These are phyloP conservation scores for Pharus latifolius DNA, from an alignment of 176 grass and related monocot genomes.

Conservation along the genomic window DNA sequence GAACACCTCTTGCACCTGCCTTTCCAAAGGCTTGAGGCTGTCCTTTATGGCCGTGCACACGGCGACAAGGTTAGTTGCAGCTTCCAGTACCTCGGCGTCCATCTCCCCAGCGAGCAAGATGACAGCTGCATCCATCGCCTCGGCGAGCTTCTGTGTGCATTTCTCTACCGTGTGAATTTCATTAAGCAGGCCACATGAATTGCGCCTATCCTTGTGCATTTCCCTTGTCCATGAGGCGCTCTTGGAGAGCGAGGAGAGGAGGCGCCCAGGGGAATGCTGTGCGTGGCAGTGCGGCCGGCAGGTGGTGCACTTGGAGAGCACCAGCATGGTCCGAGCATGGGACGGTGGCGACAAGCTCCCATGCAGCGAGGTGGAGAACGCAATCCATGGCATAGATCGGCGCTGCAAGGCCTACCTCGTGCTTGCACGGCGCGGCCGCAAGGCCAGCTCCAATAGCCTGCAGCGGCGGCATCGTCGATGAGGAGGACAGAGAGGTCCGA, in stretches of 20 bases:
- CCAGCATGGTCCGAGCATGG: slow-evolving; percentile 69
- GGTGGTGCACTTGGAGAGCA: slow-evolving; percentile 44
- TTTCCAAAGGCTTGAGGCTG: slow-evolving; percentile 57
- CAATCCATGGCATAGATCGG: slow-evolving; percentile 61
- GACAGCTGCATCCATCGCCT: slow-evolving; percentile 36
- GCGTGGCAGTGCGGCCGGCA: slow-evolving; percentile 36
- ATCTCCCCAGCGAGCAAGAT: slow-evolving; percentile 31
- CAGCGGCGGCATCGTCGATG: slow-evolving; percentile 57
- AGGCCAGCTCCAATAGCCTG: slow-evolving; percentile 59
- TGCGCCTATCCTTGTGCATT: slow-evolving; percentile 89
- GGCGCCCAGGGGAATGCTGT: slow-evolving; percentile 54
- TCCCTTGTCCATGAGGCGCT: slow-evolving; percentile 62
- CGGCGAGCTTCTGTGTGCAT: slow-evolving; percentile 48
- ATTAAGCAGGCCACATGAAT: slow-evolving; percentile 58
- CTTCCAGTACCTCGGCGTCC: slow-evolving; percentile 37
- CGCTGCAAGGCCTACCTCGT: slow-evolving; percentile 49
- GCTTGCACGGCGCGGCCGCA: slow-evolving; percentile 47
- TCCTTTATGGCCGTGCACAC: slow-evolving; percentile 48
- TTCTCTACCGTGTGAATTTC: slow-evolving; percentile 71
- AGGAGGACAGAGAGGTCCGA: slow-evolving; percentile 73
- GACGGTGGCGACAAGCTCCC: slow-evolving; percentile 66
- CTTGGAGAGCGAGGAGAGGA: slow-evolving; percentile 60
- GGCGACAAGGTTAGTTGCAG: slow-evolving; percentile 38
- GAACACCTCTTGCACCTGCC: slow-evolving; percentile 84
- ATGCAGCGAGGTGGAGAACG: slow-evolving; percentile 64